Evolutionary conservation across 495 filamentous ascomycete genomes (phyloP), one percentile per base, ranked within the genome.

Genomic region (Chlorociboria aeruginascens): DNA sequence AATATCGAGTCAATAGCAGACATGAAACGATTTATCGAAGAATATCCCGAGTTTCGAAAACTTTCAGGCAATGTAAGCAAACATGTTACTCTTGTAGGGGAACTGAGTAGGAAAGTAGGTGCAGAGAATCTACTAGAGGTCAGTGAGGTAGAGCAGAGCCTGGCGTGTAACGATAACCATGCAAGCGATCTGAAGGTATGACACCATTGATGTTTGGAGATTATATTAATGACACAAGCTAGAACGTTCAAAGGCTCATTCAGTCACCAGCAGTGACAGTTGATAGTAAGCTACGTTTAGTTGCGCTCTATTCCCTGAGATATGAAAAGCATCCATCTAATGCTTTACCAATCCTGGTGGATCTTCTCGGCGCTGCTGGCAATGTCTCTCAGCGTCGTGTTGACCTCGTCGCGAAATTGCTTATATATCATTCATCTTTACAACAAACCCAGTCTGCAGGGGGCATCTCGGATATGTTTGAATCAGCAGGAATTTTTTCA

Each of bases 21-120:
- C 59, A 98, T 98, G 92, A 98, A 98, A 64, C 87, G 90, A 37
- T 97, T 98, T 59, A 89, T 98, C 46, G 92, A 98, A 61, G 92
- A 98, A 58, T 98, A 95, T 59, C 92, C 92, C 14, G 92, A 98
- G 58, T 98, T 98, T 65, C 76, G 92, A 33, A 89, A 94, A 57
- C 81, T 98, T 1, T 94, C 93, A 7, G 89, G 92, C 11, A 98
- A 97, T 57, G 92, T 98, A 40, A 95, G 86, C 72, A 98, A 98
- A 57, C 92, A 98, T 65, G 93, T 98, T 46, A 95, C 92, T 3
- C 68, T 98, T 38, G 92, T 98, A 28, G 84, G 87, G 1, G 92
- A 98, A 62, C 77, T 98, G 20, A 94, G 87, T 63, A 70, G 90
- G 33, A 77, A 83, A 35, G 89, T 97, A 14, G 85, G 79, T 3